Evolutionary conservation across 768 basidiomycete genomes (phyloP), one percentile per base, ranked within the genome.

Genomic region (Gloeophyllum trabeum): DNA sequence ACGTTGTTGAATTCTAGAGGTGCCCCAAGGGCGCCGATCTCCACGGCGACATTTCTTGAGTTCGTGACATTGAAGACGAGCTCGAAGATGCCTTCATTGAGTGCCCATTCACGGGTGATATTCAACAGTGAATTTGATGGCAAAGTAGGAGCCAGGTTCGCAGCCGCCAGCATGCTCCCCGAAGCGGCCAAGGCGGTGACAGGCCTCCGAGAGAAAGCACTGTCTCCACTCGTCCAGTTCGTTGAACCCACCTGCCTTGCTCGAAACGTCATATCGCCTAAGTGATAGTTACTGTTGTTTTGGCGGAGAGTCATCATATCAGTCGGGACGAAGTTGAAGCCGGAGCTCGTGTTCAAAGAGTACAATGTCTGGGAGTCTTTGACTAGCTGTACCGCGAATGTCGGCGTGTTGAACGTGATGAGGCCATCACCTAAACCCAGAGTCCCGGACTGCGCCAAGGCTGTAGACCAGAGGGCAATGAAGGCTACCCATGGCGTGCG

Each of bases 1-100:
- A 73, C 73, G 41, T 75, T 76, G 50, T 76, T 75, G 49, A 75
- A 75, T 43, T 74, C 73, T 41, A 75, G 52, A 5, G 73, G 71
- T 4, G 64, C 65, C 3, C 75, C 73, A 19, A 75, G 55, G 4
- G 73, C 59, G 3, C 75, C 75, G 40, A 76, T 73, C 49, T 75
- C 71, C 6, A 76, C 69, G 1, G 71, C 60, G 2, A 54, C 48
- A 1, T 52, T 62, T 46, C 71, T 70, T 1, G 63, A 55, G 47
- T 76, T 76, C 25, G 57, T 62, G 25, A 76, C 66, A 41, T 71
- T 66, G 50, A 76, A 75, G 2, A 71, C 58, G 4, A 76, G 55
- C 49, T 73, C 58, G 1, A 76, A 58, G 3, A 62, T 56, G 14
- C 46, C 52, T 32, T 66, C 54, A 13, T 64, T 51, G 5, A 70